phyloP scores from a whole-genome alignment of 371 early-diverging fungal species.

The Haplosporangium sp. region DNA sequence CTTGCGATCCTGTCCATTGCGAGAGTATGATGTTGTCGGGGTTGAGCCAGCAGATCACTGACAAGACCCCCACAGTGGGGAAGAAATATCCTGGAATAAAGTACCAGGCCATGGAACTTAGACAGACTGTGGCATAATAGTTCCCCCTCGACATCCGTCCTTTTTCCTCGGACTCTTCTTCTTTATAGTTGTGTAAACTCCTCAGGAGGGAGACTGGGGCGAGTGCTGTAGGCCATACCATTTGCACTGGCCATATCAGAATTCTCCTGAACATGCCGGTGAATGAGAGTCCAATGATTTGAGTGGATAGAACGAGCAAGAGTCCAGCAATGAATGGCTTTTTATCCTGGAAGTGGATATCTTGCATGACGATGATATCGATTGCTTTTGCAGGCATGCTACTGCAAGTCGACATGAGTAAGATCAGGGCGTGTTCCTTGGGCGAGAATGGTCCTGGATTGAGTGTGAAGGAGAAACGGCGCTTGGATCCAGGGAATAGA shows the following conservation, averaged over 20 bases:
- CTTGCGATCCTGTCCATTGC: neutral
- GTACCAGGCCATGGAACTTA: neutral
- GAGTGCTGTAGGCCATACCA: conserved; percentile 86
- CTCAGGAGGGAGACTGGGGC: conserved; percentile 77
- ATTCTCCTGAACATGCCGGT: conserved; percentile 78
- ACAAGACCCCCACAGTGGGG: neutral
- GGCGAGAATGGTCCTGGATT: conserved; percentile 89
- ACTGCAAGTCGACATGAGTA: conserved; percentile 60
- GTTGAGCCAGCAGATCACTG: conserved; percentile 68
- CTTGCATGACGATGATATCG: conserved; percentile 74
- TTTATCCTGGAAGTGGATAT: conserved; percentile 66
- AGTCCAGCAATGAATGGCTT: conserved; percentile 68
- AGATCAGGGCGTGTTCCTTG: conserved; percentile 86
- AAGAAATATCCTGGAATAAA: neutral
- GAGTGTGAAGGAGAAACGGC: conserved; percentile 56
- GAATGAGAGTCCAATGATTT: conserved; percentile 81
- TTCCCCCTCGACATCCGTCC: neutral
- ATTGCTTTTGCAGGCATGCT: conserved; percentile 73
- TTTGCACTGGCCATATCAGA: conserved; percentile 78
- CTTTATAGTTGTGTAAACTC: conserved; percentile 58
- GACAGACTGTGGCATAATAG: neutral
- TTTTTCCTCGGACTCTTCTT: neutral
- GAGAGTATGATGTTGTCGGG: conserved; percentile 60
- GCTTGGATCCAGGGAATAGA: neutral
- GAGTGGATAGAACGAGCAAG: conserved; percentile 70